Evolutionary conservation across 2,329 filamentous ascomycete species (phyloP).

Genomic region (Cytospora schulzeri): DNA sequence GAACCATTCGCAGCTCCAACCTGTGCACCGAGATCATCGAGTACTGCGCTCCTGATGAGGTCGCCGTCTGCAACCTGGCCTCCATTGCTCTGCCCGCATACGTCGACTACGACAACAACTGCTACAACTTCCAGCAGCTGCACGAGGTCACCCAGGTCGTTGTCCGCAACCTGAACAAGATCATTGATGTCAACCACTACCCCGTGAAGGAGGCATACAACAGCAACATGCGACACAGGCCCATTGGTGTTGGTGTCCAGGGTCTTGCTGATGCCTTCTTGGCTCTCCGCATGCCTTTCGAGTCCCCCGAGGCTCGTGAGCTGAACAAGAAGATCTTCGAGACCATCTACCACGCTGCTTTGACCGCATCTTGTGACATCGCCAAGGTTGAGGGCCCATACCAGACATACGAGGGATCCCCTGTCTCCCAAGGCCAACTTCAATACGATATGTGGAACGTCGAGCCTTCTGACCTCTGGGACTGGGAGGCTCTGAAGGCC

Average conservation of each 20-base stretch:
- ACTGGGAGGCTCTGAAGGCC: slow-evolving; percentile 87
- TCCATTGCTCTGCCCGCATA: slow-evolving; percentile 90
- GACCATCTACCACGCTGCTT: slow-evolving; percentile 95
- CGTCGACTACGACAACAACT: slow-evolving; percentile 81
- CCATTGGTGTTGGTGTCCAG: slow-evolving; percentile 94
- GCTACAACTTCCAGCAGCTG: slow-evolving; percentile 94
- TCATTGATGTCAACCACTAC: slow-evolving; percentile 98
- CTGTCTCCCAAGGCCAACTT: slow-evolving; percentile 90
- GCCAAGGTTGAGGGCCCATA: slow-evolving; percentile 85
- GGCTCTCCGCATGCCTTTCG: slow-evolving; percentile 93
- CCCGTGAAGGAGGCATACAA: slow-evolving; percentile 91
- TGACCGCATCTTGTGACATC: slow-evolving; percentile 86
- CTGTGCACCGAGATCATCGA: slow-evolving; percentile 98
- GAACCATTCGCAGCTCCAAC: slow-evolving; percentile 97
- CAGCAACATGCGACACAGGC: slow-evolving; percentile 96
- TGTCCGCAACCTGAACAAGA: slow-evolving; percentile 94
- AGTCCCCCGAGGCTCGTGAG: slow-evolving; percentile 89
- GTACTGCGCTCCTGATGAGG: slow-evolving; percentile 96
- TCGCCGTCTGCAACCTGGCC: slow-evolving; percentile 96
- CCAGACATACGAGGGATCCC: slow-evolving; percentile 87
- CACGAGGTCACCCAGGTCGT: slow-evolving; percentile 93
- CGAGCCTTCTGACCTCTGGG: slow-evolving; percentile 92
- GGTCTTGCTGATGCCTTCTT: slow-evolving; percentile 98
- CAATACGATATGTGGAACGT: slow-evolving; percentile 99
- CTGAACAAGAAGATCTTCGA: slow-evolving; percentile 99